Base-by-base conservation (phyloP, 2,329 filamentous ascomycete genomes). In the Talaromyces rugulosus region DNA sequence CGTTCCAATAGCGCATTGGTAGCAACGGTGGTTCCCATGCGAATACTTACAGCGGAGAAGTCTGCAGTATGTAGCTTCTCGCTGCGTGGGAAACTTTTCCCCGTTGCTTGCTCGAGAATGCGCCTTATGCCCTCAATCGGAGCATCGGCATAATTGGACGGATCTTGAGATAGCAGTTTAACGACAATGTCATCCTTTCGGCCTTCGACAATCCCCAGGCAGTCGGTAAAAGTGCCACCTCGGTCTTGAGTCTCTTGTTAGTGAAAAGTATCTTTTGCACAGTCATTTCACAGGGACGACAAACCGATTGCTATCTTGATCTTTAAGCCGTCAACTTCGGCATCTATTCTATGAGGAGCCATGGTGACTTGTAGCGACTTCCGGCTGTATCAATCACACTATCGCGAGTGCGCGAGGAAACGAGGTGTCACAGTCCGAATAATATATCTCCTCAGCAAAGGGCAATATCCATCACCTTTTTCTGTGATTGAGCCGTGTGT, bases 201-300 rank as follows among this genome's bases (percentile, higher is more conserved):
- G n/a, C 66, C 66, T 14, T 53, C 55, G 12, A 58, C 34, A 44
- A 93, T 94, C 66, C 91, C 92, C 23, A 96, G 90, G 72, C 92
- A 96, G 77, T 96, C 92, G 44, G 92, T 96, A 74, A 96, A 96
- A 31, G 92, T 96, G 62, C 92, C 92, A 67, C 92, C 92, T 64
- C 92, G 88, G 77, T 88, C 73, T 67, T 69, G 16, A 44, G 5
- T 8, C 5, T 11, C 9, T 18, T 23, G 44, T 47, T 40, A 60
- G 59, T 14, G 2, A 6, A 23, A 16, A 53, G n/a, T 12, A 50
- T 53, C 30, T 30, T 16, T 52, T 52, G 42, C n/a, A 36, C 12
- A 23, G 7, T 12, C 42, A 47, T 23, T 23, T 8, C 14, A 52
- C 50, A 30, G 50, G 9, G 40, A n/a, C 3, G 5, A 47, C 55